phyloP scores from a whole-genome alignment of 345 rosid genomes.

The Conringia planisiliqua region DNA sequence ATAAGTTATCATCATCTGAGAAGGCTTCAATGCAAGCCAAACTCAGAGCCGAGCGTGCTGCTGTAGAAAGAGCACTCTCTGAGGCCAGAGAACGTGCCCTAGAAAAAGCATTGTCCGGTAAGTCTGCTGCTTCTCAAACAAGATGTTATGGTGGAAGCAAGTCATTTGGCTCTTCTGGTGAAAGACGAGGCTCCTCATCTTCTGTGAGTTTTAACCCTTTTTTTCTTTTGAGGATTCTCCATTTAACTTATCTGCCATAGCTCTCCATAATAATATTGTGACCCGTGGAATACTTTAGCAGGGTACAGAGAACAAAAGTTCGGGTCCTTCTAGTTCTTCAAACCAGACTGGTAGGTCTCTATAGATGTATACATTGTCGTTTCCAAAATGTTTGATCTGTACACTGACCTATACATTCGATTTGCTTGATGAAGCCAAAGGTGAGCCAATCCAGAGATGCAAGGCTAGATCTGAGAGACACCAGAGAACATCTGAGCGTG shows the following conservation, averaged over 20 bases:
- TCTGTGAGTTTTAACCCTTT: constrained; percentile 43
- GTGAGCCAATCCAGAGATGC: constrained; percentile 58
- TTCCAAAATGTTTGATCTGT: constrained; percentile 9
- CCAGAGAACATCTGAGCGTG: constrained; percentile 78
- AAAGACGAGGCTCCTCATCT: constrained; percentile 42
- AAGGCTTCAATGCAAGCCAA: constrained; percentile 61
- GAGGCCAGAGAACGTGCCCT: constrained; percentile 92
- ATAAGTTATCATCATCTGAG: constrained; percentile 37
- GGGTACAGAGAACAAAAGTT: constrained; percentile 50
- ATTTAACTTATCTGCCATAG: background rate
- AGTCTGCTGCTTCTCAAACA: constrained; percentile 39
- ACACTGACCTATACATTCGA: constrained; percentile 21
- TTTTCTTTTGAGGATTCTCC: background rate
- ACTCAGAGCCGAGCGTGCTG: constrained; percentile 82
- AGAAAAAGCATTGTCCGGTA: constrained; percentile 76
- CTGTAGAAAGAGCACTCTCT: constrained; percentile 88
- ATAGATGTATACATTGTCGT: background rate
- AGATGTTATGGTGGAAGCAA: constrained; percentile 51
- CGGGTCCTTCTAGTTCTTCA: constrained; percentile 38
- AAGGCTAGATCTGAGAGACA: constrained; percentile 75
- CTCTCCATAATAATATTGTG: constrained; percentile 3
- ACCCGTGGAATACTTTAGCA: constrained; percentile 35
- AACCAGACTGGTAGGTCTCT: constrained; percentile 45
- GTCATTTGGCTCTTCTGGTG: constrained; percentile 47
- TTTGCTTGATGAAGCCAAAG: constrained; percentile 41